Evolutionary conservation across 331 rosid species (phyloP).

Genomic region (Acacia pycnantha): DNA sequence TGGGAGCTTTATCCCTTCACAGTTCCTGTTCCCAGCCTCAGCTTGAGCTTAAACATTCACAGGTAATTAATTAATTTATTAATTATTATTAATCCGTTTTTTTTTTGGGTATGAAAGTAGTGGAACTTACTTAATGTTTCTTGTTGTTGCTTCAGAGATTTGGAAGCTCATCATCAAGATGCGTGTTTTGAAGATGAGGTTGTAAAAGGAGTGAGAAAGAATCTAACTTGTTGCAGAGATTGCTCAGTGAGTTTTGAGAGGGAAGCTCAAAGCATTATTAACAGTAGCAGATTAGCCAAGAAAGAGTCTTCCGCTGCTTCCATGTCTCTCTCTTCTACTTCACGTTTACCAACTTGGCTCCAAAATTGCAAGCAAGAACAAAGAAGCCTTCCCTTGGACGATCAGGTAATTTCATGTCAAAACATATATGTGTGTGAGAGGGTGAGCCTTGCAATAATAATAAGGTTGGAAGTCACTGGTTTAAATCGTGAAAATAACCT

Average conservation of each 20-base stretch:
- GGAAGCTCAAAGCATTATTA: constrained; percentile 44
- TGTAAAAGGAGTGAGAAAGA: constrained; percentile 31
- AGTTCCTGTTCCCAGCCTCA: constrained; percentile 68
- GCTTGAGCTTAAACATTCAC: constrained; percentile 69
- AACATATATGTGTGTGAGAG: no score
- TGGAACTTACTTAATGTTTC: background rate
- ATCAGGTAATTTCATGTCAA: constrained; percentile 39
- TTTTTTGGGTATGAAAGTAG: background rate
- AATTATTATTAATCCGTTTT: background rate
- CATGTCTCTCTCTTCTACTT: background rate
- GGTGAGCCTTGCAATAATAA: no score
- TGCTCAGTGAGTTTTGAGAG: constrained; percentile 48
- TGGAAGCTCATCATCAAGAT: constrained; percentile 41
- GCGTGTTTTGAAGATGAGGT: constrained; percentile 27
- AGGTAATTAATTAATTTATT: constrained; percentile 48
- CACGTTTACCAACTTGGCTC: constrained; percentile 72
- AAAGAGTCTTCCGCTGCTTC: constrained; percentile 23
- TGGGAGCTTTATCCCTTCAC: constrained; percentile 88
- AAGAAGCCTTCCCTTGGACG: constrained; percentile 28
- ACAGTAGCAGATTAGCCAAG: constrained; percentile 19
- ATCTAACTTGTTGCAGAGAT: constrained; percentile 56
- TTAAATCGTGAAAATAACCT: no score
- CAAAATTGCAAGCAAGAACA: constrained; percentile 57
- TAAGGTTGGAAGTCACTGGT: no score
- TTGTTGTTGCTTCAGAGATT: constrained; percentile 34